These are phyloP conservation scores for Monosporascus sp. DNA, from an alignment of 2,329 filamentous ascomycete species.

Conservation along the genomic window DNA sequence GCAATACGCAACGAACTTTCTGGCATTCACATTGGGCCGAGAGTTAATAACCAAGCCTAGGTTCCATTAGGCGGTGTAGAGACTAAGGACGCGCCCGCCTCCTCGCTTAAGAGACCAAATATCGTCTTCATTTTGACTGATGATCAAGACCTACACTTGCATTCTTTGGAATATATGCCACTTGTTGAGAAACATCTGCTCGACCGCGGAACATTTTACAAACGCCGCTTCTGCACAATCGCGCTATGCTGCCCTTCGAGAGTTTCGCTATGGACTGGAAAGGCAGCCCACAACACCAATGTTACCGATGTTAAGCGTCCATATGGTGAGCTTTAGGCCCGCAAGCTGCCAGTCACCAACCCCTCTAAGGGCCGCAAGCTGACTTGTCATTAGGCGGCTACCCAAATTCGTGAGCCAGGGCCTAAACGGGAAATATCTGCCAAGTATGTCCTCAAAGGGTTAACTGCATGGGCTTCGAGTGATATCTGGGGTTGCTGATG, in stretches of 20 bases:
- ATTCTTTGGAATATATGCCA: neutral
- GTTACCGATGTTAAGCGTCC: slow-evolving; percentile 48
- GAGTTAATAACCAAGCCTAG: neutral
- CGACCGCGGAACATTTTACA: neutral
- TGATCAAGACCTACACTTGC: neutral
- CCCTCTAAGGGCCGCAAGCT: no score
- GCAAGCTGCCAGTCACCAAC: slow-evolving; percentile 14
- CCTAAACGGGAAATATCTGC: slow-evolving; percentile 49
- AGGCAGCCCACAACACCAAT: slow-evolving; percentile 58
- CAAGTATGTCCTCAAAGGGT: slow-evolving; percentile 14
- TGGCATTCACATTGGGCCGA: no score
- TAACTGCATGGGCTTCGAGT: no score
- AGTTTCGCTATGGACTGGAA: slow-evolving; percentile 53
- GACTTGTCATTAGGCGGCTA: slow-evolving; percentile 36
- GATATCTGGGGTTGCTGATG: no score
- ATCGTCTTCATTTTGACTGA: neutral
- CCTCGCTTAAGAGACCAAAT: neutral
- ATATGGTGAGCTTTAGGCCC: slow-evolving; percentile 42
- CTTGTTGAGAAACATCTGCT: neutral
- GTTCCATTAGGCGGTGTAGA: neutral
- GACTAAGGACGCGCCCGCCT: neutral
- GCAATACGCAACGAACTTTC: no score
- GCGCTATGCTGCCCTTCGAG: slow-evolving; percentile 52
- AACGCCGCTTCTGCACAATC: slow-evolving; percentile 19
- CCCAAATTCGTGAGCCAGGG: slow-evolving; percentile 47